Evolutionary conservation across 306 rosid genomes (phyloP), one percentile per base, ranked within the genome.

Genomic region (Pueraria montana): DNA sequence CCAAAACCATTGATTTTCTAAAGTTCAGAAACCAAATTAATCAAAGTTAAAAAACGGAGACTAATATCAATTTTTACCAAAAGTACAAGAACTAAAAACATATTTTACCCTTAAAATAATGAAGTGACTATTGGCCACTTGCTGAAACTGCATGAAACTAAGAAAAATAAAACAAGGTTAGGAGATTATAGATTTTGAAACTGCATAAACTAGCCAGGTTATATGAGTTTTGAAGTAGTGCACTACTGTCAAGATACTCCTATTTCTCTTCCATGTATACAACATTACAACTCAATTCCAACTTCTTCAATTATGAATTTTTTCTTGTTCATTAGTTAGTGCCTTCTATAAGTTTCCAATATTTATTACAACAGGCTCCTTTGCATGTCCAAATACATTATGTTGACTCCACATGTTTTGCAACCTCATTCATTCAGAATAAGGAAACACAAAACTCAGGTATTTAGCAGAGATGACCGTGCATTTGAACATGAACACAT

Each of bases 91-190:
- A n/a, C n/a, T n/a, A n/a, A n/a, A n/a, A n/a, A n/a, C n/a, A n/a
- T n/a, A n/a, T n/a, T n/a, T n/a, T n/a, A n/a, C n/a, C n/a, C n/a
- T n/a, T n/a, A n/a, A n/a, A n/a, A n/a, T n/a, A 38, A 24, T 77
- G 64, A 21, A 69, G 63, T 52, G 59, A 52, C 43, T 50, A 52
- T 32, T 52, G 18, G 5, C 13, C 40, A 73, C 34, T 16, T 36
- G 21, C 42, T 90, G 83, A 88, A 88, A 86, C 90, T 5, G 80
- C 66, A 74, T 85, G 13, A 73, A 34, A 20, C 79, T 17, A 16
- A 42, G 55, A 80, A 53, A 14, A 46, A 26, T 1, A 16, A 0
- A 5, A 24, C 4, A 62, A 13, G 46, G 26, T 8, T 8, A 11
- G 42, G 34, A 13, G 21, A 63, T 63, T 34, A 17, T 26, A 48